Percentiles rank a stretch among this genome's conserved stretches.
phyloP scores from a whole-genome alignment of 1,139 yeast species.

The Diutina sp. region DNA sequence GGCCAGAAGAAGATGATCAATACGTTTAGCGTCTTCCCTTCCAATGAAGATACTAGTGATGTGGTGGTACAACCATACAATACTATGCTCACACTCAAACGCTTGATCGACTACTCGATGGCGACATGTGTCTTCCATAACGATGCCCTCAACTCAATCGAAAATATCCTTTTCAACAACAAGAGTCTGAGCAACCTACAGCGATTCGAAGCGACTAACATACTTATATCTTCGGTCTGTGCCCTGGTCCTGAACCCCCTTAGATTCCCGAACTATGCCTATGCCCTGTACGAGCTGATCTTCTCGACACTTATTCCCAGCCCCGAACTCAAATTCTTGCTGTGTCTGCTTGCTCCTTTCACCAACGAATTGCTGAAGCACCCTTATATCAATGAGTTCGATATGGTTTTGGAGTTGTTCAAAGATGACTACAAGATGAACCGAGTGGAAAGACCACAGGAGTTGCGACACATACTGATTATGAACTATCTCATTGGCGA shows the following conservation, averaged over 20 bases:
- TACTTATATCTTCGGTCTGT: constrained; percentile 73
- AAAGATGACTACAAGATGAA: constrained; percentile 78
- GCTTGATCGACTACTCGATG: constrained; percentile 78
- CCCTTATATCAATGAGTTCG: constrained; percentile 48
- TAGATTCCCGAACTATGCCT: constrained; percentile 86
- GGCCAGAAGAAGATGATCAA: constrained; percentile 68
- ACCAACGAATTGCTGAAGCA: constrained; percentile 16
- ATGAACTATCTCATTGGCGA: constrained; percentile 67
- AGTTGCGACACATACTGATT: constrained; percentile 32
- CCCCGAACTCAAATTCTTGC: constrained; percentile 78
- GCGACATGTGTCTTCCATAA: constrained; percentile 83
- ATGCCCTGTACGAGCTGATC: constrained; percentile 74
- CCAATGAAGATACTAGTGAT: constrained; percentile 65
- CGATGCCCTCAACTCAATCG: constrained; percentile 51
- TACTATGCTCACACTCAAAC: constrained; percentile 64
- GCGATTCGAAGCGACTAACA: constrained; percentile 62
- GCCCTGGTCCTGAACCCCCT: constrained; percentile 79
- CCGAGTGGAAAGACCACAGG: constrained; percentile 15
- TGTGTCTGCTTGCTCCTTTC: constrained; percentile 84
- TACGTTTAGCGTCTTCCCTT: constrained; percentile 81
- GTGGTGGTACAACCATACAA: constrained; percentile 97
- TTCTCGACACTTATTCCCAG: constrained; percentile 77
- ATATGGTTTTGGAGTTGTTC: constrained; percentile 68
- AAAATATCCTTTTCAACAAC: constrained; percentile 23
- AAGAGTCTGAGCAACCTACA: constrained; percentile 14